phyloP scores from a whole-genome alignment of 768 basidiomycete species.

The Suillus sp. region DNA sequence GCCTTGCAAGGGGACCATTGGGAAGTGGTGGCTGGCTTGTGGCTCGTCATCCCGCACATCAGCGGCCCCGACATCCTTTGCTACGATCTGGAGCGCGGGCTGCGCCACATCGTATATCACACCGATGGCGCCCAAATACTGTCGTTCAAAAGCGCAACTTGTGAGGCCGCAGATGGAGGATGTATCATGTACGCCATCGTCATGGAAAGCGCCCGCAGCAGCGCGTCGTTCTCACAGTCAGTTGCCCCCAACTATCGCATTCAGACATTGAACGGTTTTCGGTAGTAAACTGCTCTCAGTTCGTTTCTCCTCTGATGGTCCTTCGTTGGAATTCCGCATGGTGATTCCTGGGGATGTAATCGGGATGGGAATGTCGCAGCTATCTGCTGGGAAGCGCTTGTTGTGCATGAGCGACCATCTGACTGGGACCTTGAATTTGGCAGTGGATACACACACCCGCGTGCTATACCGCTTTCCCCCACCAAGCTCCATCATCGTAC shows the following conservation, averaged over 20 bases:
- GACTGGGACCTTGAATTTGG: conserved; percentile 5
- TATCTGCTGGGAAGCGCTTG: conserved; percentile 1
- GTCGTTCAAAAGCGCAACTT: neutral
- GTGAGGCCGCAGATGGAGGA: conserved; percentile 4
- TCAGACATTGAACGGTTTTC: neutral
- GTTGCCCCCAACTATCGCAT: neutral
- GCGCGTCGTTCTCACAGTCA: neutral
- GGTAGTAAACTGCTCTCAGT: neutral
- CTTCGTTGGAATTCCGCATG: neutral
- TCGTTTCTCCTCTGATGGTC: neutral
- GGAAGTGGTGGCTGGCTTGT: conserved; percentile 5
- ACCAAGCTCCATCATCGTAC: neutral
- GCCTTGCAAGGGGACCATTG: conserved; percentile 7
- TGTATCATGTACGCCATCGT: neutral
- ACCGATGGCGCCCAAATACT: neutral
- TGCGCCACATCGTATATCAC: conserved; percentile 3
- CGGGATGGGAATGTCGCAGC: conserved; percentile 6
- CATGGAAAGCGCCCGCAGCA: conserved; percentile 1
- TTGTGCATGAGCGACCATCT: conserved; percentile 7
- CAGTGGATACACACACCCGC: neutral
- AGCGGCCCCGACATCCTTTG: conserved; percentile 4
- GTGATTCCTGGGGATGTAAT: neutral
- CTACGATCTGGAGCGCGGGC: conserved; percentile 2
- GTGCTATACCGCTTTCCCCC: neutral
- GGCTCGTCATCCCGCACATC: conserved; percentile 2